Evolutionary conservation across 306 rosid genomes (phyloP), one percentile per base, ranked within the genome.

Genomic region (Quercus engelmannii): DNA sequence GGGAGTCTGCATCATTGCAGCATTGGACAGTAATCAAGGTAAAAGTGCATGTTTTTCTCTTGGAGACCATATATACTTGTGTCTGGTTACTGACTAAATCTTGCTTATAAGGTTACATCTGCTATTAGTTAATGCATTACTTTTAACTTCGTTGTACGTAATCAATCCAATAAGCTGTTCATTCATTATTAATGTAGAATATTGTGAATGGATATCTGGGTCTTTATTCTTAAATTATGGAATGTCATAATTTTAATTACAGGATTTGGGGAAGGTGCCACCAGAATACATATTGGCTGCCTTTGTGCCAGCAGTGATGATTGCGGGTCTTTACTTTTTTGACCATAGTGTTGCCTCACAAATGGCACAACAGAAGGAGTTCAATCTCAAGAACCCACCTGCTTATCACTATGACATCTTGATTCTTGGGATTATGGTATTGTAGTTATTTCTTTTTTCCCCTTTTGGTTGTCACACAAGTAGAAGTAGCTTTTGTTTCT

Each of bases 261-360:
- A 94, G 98, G 93, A 94, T 74, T 91, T 92, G 97, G 91, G 79
- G 75, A 86, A 90, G 86, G 92, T 94, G 46, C 82, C 98, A 64
- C 82, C 82, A 2, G 73, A 74, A 67, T 87, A 91, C 69, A 83
- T 94, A 64, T 92, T 91, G 82, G 90, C 85, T 8, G 97, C 97
- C 23, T 76, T 91, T 51, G 63, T 94, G 78, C 98, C 97, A 5
- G 97, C 98, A 41, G 15, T 88, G 74, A 91, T 94, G 98, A 82
- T 94, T 33, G 90, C 98, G 0, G 98, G 93, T 55, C 97, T 92
- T 58, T 94, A 94, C 83, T 94, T 92, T 87, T 94, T 94, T 57
- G 97, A 94, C 75, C 98, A 92, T 9, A 83, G 89, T 41, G 98
- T 94, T n/a, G 98, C 98, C 69, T 88, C 97, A 9, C 98, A 94